Conservation (phyloP, 164 flowering plant species). For the Cinnamomum micranthum region DNA sequence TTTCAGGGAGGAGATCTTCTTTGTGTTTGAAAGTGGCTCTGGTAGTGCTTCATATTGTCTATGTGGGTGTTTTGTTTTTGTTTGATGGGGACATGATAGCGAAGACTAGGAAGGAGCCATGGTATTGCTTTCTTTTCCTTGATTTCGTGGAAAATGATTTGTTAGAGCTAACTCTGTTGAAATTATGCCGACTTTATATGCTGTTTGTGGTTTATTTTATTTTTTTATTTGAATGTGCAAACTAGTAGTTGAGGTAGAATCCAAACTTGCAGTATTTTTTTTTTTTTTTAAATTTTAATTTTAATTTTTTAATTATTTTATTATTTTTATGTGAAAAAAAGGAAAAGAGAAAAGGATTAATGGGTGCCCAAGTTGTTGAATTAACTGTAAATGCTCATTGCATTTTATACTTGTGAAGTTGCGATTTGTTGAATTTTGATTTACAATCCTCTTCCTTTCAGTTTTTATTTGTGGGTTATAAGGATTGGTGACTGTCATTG, state of each 20-base stretch:
- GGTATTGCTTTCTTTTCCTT: constrained; percentile 37
- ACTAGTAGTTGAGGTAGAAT: background rate
- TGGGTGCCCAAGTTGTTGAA: no score
- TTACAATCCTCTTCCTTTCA: no score
- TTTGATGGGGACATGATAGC: constrained; percentile 55
- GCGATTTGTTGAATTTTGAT: no score
- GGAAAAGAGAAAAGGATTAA: no score
- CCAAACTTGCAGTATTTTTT: background rate
- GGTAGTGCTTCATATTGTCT: constrained; percentile 65
- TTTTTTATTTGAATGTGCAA: background rate
- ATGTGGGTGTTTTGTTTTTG: constrained; percentile 53
- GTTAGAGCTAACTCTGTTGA: background rate
- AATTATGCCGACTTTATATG: background rate
- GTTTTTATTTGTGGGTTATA: no score
- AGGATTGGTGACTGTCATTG: no score
- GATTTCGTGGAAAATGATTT: no score
- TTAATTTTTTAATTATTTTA: no score
- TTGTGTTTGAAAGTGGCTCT: constrained; percentile 55
- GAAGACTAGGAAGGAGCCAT: constrained; percentile 51
- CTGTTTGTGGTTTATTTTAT: background rate
- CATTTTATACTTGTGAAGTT: no score
- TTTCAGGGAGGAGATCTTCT: constrained; percentile 72
- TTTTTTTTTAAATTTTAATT: no score
- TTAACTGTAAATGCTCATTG: no score
- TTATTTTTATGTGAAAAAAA: no score